Percentiles rank a stretch among this genome's conserved stretches.
Evolutionary conservation across 805 yeast species (phyloP).

Genomic region (Schwanniomyces polymorphus): DNA sequence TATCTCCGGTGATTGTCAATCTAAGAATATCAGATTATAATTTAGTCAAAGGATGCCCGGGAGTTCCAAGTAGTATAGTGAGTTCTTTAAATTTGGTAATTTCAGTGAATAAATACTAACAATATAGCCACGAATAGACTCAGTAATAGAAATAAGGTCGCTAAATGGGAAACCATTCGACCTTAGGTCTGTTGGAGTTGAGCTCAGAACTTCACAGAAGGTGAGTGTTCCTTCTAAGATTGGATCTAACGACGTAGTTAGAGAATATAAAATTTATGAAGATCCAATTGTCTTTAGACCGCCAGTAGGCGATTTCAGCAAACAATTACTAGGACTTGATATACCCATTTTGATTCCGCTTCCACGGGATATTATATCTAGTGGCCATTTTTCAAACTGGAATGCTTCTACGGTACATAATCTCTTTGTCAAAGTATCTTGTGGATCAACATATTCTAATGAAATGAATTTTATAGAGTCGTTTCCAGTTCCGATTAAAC

Average conservation of each 20-base stretch:
- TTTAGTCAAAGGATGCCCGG: conserved; percentile 68
- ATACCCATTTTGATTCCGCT: conserved; percentile 59
- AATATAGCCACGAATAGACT: conserved; percentile 52
- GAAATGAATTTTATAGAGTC: conserved; percentile 29
- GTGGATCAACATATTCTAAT: conserved; percentile 29
- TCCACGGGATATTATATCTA: conserved; percentile 52
- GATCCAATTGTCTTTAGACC: conserved; percentile 38
- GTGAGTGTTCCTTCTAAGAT: conserved; percentile 41
- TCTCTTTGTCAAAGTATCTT: conserved; percentile 38
- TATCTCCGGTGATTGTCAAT: conserved; percentile 29
- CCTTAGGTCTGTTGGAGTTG: conserved; percentile 48
- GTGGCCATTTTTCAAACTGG: conserved; percentile 50
- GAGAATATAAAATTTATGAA: conserved; percentile 34
- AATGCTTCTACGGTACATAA: conserved; percentile 48
- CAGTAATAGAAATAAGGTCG: conserved; percentile 55
- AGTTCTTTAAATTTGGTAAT: background rate
- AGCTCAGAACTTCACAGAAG: conserved; percentile 51
- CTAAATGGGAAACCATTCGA: conserved; percentile 46
- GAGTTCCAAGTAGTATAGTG: conserved; percentile 53
- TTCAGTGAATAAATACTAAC: background rate
- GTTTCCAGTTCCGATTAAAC: conserved; percentile 55
- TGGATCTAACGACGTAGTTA: conserved; percentile 33
- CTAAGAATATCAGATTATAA: conserved; percentile 53
- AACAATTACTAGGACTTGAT: conserved; percentile 53
- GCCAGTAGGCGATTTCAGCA: conserved; percentile 36